These are phyloP conservation scores for Penicillium nordicum DNA, from an alignment of 2,329 filamentous ascomycete species.

Conservation along the genomic window DNA sequence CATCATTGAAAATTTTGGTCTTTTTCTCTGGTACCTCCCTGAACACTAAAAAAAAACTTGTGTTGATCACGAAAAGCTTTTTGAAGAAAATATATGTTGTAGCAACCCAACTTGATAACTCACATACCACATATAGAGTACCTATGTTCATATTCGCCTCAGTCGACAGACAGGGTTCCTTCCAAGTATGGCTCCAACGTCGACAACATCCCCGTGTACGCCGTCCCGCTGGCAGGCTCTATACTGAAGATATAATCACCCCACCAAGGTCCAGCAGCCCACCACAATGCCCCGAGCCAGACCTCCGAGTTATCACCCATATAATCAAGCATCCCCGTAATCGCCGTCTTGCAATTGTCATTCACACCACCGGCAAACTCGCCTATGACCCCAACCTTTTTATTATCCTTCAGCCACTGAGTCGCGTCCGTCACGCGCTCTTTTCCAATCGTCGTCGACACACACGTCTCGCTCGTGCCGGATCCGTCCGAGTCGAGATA, in stretches of 20 bases:
- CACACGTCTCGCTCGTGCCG: conserved; percentile 52
- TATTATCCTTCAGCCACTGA: conserved; percentile 52
- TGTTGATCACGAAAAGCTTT: background rate
- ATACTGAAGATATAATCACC: conserved; percentile 48
- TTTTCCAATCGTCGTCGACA: conserved; percentile 52
- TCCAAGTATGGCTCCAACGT: conserved; percentile 25
- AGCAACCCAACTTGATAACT: background rate
- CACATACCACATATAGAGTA: background rate
- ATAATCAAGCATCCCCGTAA: conserved; percentile 50
- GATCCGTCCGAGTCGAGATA: conserved; percentile 58
- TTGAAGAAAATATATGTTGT: background rate
- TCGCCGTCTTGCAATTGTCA: conserved; percentile 47
- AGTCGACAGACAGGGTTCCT: background rate
- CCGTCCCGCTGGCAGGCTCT: conserved; percentile 48
- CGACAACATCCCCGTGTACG: conserved; percentile 38
- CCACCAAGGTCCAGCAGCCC: conserved; percentile 56
- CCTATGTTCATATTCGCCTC: background rate
- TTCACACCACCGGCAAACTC: conserved; percentile 56
- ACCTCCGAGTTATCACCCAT: conserved; percentile 50
- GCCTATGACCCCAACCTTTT: conserved; percentile 52
- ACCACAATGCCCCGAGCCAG: conserved; percentile 54
- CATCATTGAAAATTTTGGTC: background rate
- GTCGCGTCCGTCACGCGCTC: conserved; percentile 52
- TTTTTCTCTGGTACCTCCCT: too few relatives aligned
- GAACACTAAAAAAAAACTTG: background rate